phyloP scores from a whole-genome alignment of 2,329 filamentous ascomycete species.

The Fusarium albidum region DNA sequence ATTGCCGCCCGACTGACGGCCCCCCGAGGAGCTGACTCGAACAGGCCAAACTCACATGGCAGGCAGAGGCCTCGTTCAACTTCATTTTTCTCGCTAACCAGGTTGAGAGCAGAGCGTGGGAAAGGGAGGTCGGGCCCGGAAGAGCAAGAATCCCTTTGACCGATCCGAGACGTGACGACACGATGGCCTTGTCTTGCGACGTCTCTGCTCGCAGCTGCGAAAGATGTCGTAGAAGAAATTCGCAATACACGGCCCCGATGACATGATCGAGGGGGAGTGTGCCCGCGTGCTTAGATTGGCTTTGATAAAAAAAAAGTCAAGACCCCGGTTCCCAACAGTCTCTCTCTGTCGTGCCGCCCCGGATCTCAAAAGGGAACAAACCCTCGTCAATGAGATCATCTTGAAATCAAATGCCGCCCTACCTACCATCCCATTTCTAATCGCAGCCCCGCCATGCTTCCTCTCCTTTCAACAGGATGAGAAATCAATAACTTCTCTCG shows the following conservation, averaged over 20 bases:
- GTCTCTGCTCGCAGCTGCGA: no score
- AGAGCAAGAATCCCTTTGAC: background rate
- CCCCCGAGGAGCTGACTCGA: slow-evolving; percentile 1
- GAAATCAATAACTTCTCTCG: slow-evolving; percentile 11
- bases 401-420: slow-evolving; percentile 8
- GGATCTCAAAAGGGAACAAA: slow-evolving; percentile 15
- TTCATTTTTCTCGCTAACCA: background rate
- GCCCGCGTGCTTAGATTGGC: slow-evolving; percentile 31
- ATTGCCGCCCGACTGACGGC: slow-evolving; percentile 27
- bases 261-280: slow-evolving; percentile 38
- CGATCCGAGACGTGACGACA: slow-evolving; percentile 24
- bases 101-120: slow-evolving; percentile 4
- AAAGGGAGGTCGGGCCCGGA: background rate
- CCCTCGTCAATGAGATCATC: slow-evolving; percentile 30
- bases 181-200: slow-evolving; percentile 24
- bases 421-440: background rate
- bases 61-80: no score
- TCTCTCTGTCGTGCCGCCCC: slow-evolving; percentile 15
- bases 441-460: slow-evolving; percentile 1
- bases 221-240: slow-evolving; percentile 18
- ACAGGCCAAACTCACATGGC: background rate
- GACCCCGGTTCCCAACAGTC: slow-evolving; percentile 13
- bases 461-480: slow-evolving; percentile 3
- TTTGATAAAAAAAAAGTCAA: slow-evolving; percentile 25
- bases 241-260: slow-evolving; percentile 35